Conservation (phyloP, 2,329 filamentous ascomycete species). For the Colletotrichum camelliae region DNA sequence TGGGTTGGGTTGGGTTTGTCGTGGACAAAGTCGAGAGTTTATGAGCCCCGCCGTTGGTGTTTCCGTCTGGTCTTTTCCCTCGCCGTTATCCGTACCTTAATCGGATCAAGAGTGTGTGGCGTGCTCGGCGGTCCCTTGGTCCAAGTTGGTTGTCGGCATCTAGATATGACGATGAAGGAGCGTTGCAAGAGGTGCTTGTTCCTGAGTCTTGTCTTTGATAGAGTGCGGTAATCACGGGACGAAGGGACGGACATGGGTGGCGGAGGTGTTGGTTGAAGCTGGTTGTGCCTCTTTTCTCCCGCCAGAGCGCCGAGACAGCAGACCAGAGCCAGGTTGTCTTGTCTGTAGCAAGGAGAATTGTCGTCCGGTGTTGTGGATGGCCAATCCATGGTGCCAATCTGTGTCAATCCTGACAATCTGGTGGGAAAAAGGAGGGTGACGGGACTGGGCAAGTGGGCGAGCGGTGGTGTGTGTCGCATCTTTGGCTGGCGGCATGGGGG, state of each 20-base stretch:
- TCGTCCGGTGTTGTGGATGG: conserved; percentile 15
- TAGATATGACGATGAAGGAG: neutral
- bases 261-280: neutral
- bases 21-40: neutral
- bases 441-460: neutral
- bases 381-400: conserved; percentile 15
- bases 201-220: conserved; percentile 11
- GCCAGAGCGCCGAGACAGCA: neutral
- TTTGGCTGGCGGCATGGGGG: neutral
- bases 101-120: neutral
- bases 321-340: neutral
- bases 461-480: conserved; percentile 18
- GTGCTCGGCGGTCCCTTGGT: neutral
- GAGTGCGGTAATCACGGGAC: conserved; percentile 3
- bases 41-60: conserved; percentile 4
- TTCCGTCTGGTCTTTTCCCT: conserved; percentile 19
- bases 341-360: conserved; percentile 13
- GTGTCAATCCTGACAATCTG: conserved; percentile 16
- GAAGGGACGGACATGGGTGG: neutral
- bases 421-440: conserved; percentile 7
- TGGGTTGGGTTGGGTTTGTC: neutral
- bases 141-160: neutral
- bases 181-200: neutral
- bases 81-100: conserved; percentile 1
- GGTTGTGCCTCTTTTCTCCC: neutral